Percentiles rank a stretch among this genome's conserved stretches.
Evolutionary conservation across 2,329 filamentous ascomycete species (phyloP).

Genomic region (Talaromyces sp.): DNA sequence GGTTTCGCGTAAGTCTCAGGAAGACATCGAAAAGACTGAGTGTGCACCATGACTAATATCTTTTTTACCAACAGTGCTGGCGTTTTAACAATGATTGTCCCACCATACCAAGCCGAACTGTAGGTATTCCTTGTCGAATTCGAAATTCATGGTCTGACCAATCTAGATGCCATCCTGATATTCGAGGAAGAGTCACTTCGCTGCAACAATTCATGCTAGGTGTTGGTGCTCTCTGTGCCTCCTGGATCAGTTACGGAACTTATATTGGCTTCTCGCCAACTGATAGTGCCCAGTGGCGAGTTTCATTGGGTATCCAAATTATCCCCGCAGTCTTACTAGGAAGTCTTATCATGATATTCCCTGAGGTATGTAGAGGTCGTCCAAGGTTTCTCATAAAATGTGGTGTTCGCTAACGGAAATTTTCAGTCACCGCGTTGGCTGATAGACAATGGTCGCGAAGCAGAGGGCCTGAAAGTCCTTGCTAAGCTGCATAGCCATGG

Average conservation of each 20-base stretch:
- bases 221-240: slow-evolving; percentile 68
- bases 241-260: slow-evolving; percentile 70
- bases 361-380: slow-evolving; percentile 50
- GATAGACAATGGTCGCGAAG: slow-evolving; percentile 66
- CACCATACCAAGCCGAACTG: slow-evolving; percentile 76
- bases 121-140: not conserved
- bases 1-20: slow-evolving; percentile 57
- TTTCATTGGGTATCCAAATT: slow-evolving; percentile 68
- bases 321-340: slow-evolving; percentile 65
- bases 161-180: slow-evolving; percentile 64
- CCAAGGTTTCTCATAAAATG: slow-evolving; percentile 20
- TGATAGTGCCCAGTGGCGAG: slow-evolving; percentile 58
- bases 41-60: slow-evolving; percentile 41
- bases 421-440: slow-evolving; percentile 67
- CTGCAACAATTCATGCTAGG: slow-evolving; percentile 83
- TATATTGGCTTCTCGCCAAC: slow-evolving; percentile 51
- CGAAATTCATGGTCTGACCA: not conserved
- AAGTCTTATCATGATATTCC: slow-evolving; percentile 68
- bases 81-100: slow-evolving; percentile 63
- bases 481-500: slow-evolving; percentile 70
- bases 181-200: slow-evolving; percentile 71
- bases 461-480: slow-evolving; percentile 65
- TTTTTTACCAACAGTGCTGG: slow-evolving; percentile 50
- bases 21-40: slow-evolving; percentile 28
- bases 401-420: slow-evolving; percentile 14